Evolutionary conservation across 1,284 basidiomycete genomes (phyloP).

Genomic region (Ustilago xerochloae): DNA sequence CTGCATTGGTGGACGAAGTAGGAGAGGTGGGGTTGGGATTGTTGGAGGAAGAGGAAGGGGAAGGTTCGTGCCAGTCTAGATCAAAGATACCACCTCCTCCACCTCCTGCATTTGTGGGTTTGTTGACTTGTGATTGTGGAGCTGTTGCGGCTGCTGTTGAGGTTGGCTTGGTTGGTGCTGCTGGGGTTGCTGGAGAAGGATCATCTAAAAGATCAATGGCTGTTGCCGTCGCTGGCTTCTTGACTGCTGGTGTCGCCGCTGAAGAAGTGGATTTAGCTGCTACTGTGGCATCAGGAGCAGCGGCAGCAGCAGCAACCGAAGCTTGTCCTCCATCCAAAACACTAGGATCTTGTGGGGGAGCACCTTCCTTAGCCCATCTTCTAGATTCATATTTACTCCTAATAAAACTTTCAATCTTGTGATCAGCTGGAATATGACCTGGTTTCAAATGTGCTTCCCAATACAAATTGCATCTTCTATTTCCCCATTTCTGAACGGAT

Average conservation of each 20-base stretch:
- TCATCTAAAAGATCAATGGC: conserved; percentile 42
- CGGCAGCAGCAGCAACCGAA: not conserved
- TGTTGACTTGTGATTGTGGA: too few relatives aligned
- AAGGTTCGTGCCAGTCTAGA: conserved; percentile 77
- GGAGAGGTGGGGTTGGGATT: conserved; percentile 59
- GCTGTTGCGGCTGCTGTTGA: conserved; percentile 41
- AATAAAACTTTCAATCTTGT: conserved; percentile 98
- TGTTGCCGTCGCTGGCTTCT: not conserved
- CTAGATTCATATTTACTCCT: conserved; percentile 94
- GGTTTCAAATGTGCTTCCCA: conserved; percentile 96
- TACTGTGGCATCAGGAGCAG: not conserved
- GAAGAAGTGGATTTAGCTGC: not conserved
- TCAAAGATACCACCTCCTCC: conserved; percentile 79
- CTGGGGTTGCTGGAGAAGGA: conserved; percentile 11
- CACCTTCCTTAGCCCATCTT: conserved; percentile 91
- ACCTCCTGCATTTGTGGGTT: conserved; percentile 61
- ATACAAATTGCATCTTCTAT: conserved; percentile 88
- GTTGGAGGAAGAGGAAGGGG: conserved; percentile 51
- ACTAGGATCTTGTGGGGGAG: conserved; percentile 83
- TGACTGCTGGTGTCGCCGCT: not conserved
- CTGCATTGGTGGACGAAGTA: conserved; percentile 70
- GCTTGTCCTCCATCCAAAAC: conserved; percentile 75
- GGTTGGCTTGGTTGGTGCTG: conserved; percentile 17
- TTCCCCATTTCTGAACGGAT: conserved; percentile 84
- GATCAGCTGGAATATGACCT: conserved; percentile 92